Evolutionary conservation across 805 yeast genomes (phyloP).

Genomic region (Saccharomycopsis sp.): DNA sequence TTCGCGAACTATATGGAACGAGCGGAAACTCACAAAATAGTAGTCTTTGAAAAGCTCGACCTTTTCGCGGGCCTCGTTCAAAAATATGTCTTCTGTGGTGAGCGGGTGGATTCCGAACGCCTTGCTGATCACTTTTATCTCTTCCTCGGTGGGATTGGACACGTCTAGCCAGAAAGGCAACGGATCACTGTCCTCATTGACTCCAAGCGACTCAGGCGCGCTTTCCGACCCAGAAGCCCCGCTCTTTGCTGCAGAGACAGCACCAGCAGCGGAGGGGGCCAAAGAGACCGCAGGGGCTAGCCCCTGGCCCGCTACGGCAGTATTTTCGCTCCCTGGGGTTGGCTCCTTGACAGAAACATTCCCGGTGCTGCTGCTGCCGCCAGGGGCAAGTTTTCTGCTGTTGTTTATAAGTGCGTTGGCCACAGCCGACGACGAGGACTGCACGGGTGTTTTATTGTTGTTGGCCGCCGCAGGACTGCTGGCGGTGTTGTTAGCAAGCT

Average conservation of each 20-base stretch:
- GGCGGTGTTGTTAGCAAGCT: slow-evolving; percentile 11
- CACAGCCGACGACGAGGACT: slow-evolving; percentile 5
- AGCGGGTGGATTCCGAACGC: slow-evolving; percentile 94
- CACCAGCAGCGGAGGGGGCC: slow-evolving; percentile 6
- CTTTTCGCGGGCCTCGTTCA: slow-evolving; percentile 92
- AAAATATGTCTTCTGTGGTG: slow-evolving; percentile 89
- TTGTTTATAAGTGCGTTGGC: slow-evolving; percentile 1
- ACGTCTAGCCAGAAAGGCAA: slow-evolving; percentile 93
- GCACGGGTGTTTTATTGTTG: not conserved
- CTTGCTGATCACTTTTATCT: slow-evolving; percentile 84
- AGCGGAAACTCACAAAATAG: slow-evolving; percentile 84
- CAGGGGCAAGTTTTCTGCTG: not conserved
- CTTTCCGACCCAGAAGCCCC: not conserved
- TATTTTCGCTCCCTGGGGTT: not conserved
- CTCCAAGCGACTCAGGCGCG: not conserved
- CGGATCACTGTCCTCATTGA: slow-evolving; percentile 31
- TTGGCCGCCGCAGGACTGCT: slow-evolving; percentile 6
- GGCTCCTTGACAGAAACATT: not conserved
- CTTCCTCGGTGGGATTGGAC: slow-evolving; percentile 90
- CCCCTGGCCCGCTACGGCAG: not conserved
- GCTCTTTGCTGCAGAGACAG: not conserved
- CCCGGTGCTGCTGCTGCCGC: slow-evolving; percentile 8
- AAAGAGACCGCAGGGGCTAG: slow-evolving; percentile 7
- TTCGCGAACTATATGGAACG: slow-evolving; percentile 76
- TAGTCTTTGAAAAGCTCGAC: slow-evolving; percentile 89